Evolutionary conservation across 257 asterid species (phyloP).

Genomic region (Lantana camara): DNA sequence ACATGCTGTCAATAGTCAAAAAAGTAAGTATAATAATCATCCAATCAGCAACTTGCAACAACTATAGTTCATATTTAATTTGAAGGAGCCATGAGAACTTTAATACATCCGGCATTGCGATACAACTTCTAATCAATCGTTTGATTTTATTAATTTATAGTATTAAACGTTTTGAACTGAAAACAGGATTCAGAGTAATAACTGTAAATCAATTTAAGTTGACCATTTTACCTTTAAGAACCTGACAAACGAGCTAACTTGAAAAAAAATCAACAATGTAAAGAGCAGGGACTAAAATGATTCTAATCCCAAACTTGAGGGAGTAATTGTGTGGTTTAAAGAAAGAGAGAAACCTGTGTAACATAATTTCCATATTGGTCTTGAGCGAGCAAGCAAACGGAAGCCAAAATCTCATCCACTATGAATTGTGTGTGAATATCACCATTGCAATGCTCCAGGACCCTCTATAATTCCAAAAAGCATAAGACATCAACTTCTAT

Average conservation of each 20-base stretch:
- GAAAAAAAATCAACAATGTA: too few relatives aligned
- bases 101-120: neutral
- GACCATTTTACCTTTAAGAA: too few relatives aligned
- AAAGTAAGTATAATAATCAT: slow-evolving; percentile 1
- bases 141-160: too few relatives aligned
- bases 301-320: too few relatives aligned
- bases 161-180: too few relatives aligned
- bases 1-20: slow-evolving; percentile 45
- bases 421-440: slow-evolving; percentile 52
- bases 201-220: too few relatives aligned
- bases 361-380: slow-evolving; percentile 80
- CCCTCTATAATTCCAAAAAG: slow-evolving; percentile 48
- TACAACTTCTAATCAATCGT: neutral
- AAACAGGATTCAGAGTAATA: too few relatives aligned
- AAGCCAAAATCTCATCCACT: slow-evolving; percentile 61
- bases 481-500: slow-evolving; percentile 1
- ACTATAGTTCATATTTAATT: slow-evolving; percentile 1
- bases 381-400: slow-evolving; percentile 65
- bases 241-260: too few relatives aligned
- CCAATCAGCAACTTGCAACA: neutral
- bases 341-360: slow-evolving; percentile 43
- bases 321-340: too few relatives aligned
- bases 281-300: too few relatives aligned
- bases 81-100: neutral
- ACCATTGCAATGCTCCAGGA: slow-evolving; percentile 63